Evolutionary conservation across 2,329 filamentous ascomycete species (phyloP), one percentile per base, ranked within the genome.

Genomic region (Hypomyces rosellus): DNA sequence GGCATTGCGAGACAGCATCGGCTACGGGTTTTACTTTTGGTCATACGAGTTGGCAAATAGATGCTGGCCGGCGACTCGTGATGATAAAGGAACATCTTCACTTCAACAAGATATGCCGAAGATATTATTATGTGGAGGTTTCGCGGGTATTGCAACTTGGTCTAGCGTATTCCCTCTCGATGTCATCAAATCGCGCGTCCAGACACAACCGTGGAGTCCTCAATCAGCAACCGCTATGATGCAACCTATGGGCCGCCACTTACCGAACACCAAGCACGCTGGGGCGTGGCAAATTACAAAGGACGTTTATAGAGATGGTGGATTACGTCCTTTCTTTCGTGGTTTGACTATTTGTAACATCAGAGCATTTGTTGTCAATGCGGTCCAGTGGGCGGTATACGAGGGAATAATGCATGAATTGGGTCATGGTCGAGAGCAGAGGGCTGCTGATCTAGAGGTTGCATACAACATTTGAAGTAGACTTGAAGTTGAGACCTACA

Each of bases 21-120:
- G 92, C n/a, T 97, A 96, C 69, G 92, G 91, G 0, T 96, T 96
- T 67, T 97, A 96, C 64, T 97, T 97, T 67, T 95, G 88, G 87
- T 86, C 86, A 1, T 97, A 96, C 63, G 88, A 95, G 67, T 72
- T 91, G 52, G 81, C 77, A 56, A 89, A 85, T 55, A 76, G 80
- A 34, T 71, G 74, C 48, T 74, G 83, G 66, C 71, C 72, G 15
- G 69, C 69, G 3, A 46, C 56, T 6, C 52, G 52, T 8, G 38
- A 51, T 14, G 52, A 52, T 11, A 48, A 58, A 13, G 57, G 58
- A 11, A 34, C 4, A 18, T 52, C 58, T 2, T 61, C 61, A 0
- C 50, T 64, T 41, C 59, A 68, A 12, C 67, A 77, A 16, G 76
- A 69, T 47, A 78, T 84, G 1, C 69, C 79, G 34, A 86, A 84